Evolutionary conservation across 495 filamentous ascomycete species (phyloP).

Genomic region (Neurospora sp.): DNA sequence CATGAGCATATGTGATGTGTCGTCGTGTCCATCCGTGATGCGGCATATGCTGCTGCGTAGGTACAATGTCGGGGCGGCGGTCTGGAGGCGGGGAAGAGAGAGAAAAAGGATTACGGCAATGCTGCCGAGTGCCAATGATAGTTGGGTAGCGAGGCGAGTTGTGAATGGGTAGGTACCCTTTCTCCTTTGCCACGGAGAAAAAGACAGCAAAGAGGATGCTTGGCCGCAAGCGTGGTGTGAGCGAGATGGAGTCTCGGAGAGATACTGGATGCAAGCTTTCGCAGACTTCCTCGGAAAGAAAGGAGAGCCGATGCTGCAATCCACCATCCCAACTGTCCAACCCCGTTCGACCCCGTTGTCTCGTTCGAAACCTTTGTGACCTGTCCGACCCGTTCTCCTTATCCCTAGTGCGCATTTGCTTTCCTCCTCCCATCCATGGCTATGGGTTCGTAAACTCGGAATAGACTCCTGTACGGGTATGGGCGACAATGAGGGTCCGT

Average conservation of each 20-base stretch:
- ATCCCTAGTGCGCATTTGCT: background rate
- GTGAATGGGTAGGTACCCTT: background rate
- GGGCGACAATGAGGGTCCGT: background rate
- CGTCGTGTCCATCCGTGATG: background rate
- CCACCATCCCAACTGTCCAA: background rate
- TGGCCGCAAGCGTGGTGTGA: background rate
- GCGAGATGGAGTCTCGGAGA: background rate
- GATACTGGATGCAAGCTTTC: background rate
- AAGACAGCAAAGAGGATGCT: background rate
- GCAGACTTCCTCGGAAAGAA: background rate
- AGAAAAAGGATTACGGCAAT: background rate
- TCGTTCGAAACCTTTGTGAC: background rate
- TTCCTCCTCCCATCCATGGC: background rate
- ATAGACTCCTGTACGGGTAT: background rate
- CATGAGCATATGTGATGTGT: background rate
- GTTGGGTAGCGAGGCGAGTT: background rate
- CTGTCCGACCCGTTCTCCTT: background rate
- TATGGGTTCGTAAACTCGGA: background rate
- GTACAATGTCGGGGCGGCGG: slow-evolving; percentile 4
- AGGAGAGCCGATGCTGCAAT: background rate
- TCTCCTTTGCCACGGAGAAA: background rate
- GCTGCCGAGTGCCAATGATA: background rate
- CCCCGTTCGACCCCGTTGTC: background rate
- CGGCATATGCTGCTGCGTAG: background rate
- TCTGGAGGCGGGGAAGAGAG: background rate